Conservation (phyloP, 495 filamentous ascomycete species). For the Aspergillus steynii region DNA sequence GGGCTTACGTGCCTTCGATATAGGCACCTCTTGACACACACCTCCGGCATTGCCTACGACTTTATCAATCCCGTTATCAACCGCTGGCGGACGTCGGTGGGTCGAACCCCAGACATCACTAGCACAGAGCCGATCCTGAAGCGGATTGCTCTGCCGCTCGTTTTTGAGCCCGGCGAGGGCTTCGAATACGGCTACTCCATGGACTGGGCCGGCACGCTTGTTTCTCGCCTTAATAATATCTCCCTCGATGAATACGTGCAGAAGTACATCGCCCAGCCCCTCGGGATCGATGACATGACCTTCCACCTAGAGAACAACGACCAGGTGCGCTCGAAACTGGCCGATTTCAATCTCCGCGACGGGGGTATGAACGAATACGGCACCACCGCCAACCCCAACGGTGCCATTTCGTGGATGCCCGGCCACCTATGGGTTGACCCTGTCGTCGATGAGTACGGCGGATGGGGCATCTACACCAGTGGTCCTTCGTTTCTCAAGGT, state of each 20-base stretch:
- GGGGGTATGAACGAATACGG: not conserved
- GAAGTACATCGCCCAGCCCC: constrained; percentile 35
- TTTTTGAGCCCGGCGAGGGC: constrained; percentile 43
- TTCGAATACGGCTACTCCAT: constrained; percentile 43
- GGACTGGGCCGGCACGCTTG: constrained; percentile 45
- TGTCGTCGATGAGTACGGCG: not conserved
- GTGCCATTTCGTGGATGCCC: not conserved
- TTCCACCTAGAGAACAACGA: constrained; percentile 9
- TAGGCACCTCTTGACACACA: not conserved
- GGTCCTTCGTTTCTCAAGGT: not conserved
- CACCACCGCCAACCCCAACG: not conserved
- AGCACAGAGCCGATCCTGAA: not conserved
- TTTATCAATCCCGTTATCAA: not conserved
- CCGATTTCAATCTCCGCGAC: not conserved
- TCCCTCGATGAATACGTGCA: constrained; percentile 43
- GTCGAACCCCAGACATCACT: too few relatives aligned
- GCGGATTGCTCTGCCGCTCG: constrained; percentile 26
- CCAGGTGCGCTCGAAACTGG: not conserved
- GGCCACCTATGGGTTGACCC: not conserved
- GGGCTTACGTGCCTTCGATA: too few relatives aligned
- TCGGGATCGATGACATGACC: constrained; percentile 40
- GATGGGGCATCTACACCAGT: not conserved
- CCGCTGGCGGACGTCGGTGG: not conserved
- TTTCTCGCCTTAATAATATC: constrained; percentile 32
- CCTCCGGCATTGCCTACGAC: constrained; percentile 1